Conservation (phyloP, 2,329 filamentous ascomycete species). For the Neonectria hederae region DNA sequence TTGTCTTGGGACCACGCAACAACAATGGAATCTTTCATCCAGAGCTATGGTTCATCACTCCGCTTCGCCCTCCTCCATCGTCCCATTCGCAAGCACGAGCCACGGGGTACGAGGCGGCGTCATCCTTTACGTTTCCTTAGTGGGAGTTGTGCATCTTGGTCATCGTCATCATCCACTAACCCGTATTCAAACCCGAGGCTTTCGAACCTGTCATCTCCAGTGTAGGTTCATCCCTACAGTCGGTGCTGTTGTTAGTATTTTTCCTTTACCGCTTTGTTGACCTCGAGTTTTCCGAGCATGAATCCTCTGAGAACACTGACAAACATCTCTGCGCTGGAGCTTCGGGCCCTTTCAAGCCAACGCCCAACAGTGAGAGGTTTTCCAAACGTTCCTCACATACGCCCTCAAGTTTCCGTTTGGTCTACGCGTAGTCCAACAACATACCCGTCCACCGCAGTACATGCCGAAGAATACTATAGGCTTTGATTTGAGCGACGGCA, state of each 20-base stretch:
- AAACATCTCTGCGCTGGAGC: background rate
- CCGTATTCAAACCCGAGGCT: background rate
- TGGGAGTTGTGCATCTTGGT: no score
- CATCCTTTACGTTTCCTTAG: background rate
- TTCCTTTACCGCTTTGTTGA: background rate
- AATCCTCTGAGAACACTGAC: no score
- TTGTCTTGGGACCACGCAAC: background rate
- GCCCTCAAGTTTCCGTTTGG: background rate
- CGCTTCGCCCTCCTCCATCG: background rate
- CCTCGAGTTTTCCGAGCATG: background rate
- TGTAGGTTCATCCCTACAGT: background rate
- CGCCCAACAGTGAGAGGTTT: background rate
- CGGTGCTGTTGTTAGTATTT: no score
- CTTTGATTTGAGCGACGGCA: background rate
- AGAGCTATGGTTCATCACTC: background rate
- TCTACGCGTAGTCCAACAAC: background rate
- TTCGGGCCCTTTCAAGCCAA: background rate
- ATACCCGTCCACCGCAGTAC: background rate
- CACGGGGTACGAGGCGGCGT: background rate
- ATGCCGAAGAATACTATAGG: background rate
- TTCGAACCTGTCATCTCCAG: background rate
- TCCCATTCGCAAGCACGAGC: background rate
- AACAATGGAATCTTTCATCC: background rate
- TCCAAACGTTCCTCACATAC: background rate
- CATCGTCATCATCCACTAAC: background rate